These are phyloP conservation scores for Puccinellia tenuiflora DNA, from an alignment of 176 grass and related monocot species.

Conservation along the genomic window DNA sequence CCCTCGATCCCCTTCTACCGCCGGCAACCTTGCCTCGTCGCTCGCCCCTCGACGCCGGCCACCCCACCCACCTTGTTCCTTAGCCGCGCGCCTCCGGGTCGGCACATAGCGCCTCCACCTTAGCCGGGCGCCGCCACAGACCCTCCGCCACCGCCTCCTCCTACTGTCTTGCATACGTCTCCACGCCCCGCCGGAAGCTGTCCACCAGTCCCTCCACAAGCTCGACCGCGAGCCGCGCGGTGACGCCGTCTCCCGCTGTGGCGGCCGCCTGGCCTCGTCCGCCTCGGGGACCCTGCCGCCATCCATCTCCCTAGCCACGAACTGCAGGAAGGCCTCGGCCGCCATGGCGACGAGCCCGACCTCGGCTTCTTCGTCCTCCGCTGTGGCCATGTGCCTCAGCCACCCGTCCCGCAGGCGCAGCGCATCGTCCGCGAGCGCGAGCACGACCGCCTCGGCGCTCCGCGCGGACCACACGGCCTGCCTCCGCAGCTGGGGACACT, in stretches of 20 bases:
- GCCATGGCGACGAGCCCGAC: neutral
- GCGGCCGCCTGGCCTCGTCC: neutral
- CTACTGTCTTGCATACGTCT: neutral
- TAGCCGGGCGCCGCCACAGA: neutral
- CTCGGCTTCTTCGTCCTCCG: neutral
- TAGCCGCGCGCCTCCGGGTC: slow-evolving; percentile 1
- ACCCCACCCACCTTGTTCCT: too few relatives aligned
- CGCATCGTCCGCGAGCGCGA: neutral
- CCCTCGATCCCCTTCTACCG: too few relatives aligned
- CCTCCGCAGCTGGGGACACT: neutral
- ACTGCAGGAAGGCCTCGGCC: neutral
- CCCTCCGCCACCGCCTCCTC: neutral
- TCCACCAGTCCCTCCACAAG: neutral
- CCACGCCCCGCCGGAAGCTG: neutral
- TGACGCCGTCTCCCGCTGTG: neutral
- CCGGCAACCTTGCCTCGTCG: too few relatives aligned
- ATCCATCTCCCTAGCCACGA: neutral
- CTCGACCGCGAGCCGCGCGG: neutral
- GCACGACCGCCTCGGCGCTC: neutral
- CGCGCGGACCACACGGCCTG: neutral
- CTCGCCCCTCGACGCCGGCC: too few relatives aligned
- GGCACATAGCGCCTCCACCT: neutral
- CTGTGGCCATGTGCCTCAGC: neutral
- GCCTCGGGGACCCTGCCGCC: neutral
- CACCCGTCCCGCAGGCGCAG: neutral